phyloP scores from a whole-genome alignment of 352 stramenopile genomes.

The Phytopythium litorale region DNA sequence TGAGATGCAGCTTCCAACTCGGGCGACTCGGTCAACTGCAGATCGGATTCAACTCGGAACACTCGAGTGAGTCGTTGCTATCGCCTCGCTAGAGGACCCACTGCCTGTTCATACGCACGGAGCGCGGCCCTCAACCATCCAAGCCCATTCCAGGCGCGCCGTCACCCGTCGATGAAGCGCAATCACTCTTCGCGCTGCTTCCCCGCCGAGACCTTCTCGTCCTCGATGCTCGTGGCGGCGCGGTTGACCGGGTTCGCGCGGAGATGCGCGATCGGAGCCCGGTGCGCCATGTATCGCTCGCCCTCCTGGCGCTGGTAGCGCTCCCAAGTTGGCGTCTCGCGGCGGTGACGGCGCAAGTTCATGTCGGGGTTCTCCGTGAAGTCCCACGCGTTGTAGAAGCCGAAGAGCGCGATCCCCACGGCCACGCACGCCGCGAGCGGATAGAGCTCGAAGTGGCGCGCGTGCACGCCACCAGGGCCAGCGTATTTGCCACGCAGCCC shows the following conservation, averaged over 20 bases:
- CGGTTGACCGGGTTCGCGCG: conserved; percentile 28
- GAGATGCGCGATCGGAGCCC: conserved; percentile 25
- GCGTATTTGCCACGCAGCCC: conserved; percentile 1
- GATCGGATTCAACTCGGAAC: background rate
- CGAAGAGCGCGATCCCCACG: conserved; percentile 12
- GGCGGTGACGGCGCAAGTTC: conserved; percentile 21
- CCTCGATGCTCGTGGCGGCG: conserved; percentile 10
- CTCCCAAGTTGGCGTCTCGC: conserved; percentile 25
- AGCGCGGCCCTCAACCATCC: background rate
- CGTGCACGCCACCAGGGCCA: background rate
- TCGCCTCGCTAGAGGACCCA: background rate
- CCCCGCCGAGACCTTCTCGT: conserved; percentile 16
- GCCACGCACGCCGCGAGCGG: conserved; percentile 27
- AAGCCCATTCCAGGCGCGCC: background rate
- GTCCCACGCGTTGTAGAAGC: conserved; percentile 17
- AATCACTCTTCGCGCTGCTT: background rate
- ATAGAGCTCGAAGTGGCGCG: conserved; percentile 26
- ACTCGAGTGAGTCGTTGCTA: background rate
- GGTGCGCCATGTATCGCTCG: conserved; percentile 18
- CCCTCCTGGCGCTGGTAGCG: conserved; percentile 26
- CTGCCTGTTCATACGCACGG: background rate
- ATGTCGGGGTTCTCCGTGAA: conserved; percentile 26
- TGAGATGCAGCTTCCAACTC: background rate
- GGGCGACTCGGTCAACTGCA: background rate
- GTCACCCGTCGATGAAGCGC: background rate